Conservation (phyloP, 495 filamentous ascomycete genomes). For the Penicillium turbatum region DNA sequence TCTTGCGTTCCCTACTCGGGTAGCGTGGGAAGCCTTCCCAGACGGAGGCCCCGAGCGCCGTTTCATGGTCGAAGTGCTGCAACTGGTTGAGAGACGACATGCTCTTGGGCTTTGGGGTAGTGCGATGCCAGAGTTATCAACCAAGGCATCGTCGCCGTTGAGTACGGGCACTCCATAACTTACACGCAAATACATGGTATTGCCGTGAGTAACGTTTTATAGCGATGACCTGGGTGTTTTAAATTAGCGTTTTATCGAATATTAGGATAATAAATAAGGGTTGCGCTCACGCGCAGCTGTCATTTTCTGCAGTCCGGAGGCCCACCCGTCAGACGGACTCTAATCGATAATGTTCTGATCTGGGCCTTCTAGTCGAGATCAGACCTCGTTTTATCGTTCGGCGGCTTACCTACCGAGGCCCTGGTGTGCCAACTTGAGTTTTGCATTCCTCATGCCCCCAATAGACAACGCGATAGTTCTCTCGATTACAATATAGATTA, state of each 20-base stretch:
- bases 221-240: not conserved
- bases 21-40: conserved; percentile 44
- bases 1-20: conserved; percentile 40
- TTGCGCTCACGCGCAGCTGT: not conserved
- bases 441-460: no score
- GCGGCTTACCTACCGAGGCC: no score
- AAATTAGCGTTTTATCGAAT: no score
- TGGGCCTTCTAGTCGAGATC: not conserved
- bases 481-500: not conserved
- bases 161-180: conserved; percentile 6
- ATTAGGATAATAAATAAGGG: not conserved
- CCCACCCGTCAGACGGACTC: not conserved
- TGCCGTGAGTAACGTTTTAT: not conserved
- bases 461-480: no score
- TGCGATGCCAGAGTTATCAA: conserved; percentile 39
- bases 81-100: conserved; percentile 41
- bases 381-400: no score
- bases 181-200: not conserved
- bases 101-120: conserved; percentile 40
- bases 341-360: not conserved
- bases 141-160: conserved; percentile 24
- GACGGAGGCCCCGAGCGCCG: conserved; percentile 35
- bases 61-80: conserved; percentile 37
- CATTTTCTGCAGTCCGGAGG: not conserved
- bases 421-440: no score